Evolutionary conservation across 495 filamentous ascomycete species (phyloP).

Genomic region (Talaromyces stipitatus): DNA sequence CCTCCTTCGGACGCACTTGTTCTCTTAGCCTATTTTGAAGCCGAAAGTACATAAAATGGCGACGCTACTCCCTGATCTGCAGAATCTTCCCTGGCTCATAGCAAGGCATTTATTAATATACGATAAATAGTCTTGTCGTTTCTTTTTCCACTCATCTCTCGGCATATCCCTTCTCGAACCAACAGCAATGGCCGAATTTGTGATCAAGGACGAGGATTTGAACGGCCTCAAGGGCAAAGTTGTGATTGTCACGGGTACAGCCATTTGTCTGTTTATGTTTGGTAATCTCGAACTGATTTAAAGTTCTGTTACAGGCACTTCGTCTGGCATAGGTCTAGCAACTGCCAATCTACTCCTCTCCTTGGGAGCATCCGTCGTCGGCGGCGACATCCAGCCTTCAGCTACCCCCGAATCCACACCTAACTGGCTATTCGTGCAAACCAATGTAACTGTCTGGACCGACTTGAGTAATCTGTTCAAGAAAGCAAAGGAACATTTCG

Average conservation of each 20-base stretch:
- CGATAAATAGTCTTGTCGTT: background rate
- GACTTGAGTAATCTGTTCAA: constrained; percentile 33
- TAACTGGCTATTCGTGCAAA: constrained; percentile 20
- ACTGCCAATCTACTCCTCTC: constrained; percentile 37
- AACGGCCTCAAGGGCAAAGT: constrained; percentile 34
- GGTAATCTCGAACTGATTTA: background rate
- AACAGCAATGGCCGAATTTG: constrained; percentile 2
- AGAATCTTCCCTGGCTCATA: too few relatives aligned
- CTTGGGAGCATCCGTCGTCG: constrained; percentile 36
- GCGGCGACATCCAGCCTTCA: constrained; percentile 29
- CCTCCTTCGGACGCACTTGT: background rate
- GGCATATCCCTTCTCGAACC: background rate
- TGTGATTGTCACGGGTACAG: constrained; percentile 41
- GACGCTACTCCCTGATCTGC: background rate
- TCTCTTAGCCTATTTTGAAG: background rate
- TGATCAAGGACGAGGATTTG: constrained; percentile 14
- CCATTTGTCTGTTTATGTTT: background rate
- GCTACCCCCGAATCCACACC: constrained; percentile 20
- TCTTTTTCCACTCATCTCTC: background rate
- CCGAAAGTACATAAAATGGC: background rate
- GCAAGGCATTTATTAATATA: too few relatives aligned
- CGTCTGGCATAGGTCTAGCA: constrained; percentile 42
- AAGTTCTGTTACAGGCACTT: constrained; percentile 26
- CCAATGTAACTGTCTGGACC: constrained; percentile 35
- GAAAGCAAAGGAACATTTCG: constrained; percentile 24